Base-by-base conservation (phyloP, 2,329 filamentous ascomycete species). In the Scytalidium lignicola region DNA sequence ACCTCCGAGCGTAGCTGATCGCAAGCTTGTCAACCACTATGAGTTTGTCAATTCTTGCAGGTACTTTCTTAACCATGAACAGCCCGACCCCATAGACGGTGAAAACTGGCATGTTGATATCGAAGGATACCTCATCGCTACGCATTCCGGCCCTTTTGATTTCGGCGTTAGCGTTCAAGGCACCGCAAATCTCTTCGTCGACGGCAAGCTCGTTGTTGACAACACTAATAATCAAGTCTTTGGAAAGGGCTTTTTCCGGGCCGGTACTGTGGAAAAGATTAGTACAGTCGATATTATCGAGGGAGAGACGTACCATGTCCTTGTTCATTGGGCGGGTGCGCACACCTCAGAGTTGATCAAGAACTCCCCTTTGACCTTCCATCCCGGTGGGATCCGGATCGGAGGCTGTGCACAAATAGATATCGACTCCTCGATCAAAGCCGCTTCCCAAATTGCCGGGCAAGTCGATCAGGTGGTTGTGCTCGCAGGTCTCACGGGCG, bases 361-460 rank as follows among this genome's bases (percentile, higher is more conserved):
- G 32, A 8, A 5, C 7, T 5, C 6, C n/a, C 6, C 32, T 5
- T 7, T 13, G 5, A 37, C 32, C 6, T 58, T 68, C 2, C 67
- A 76, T 23, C 71, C 73, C 22, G 81, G 82, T 29, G 79, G 78
- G 1, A 74, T 85, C 48, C 74, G 80, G 32, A 70, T 86, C 18
- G 81, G 82, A 22, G 78, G 75, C 15, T 76, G 73, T 65, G 76
- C 75, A 54, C 71, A 76, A 28, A 74, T 82, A 29, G 73, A 80
- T n/a, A n/a, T n/a, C n/a, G n/a, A n/a, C n/a, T 52, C 66, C 73
- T 44, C 66, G 77, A 50, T n/a, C n/a, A 71, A 73, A 15, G 77
- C 83, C n/a, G n/a, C n/a, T n/a, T n/a, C n/a, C n/a, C n/a, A n/a
- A 59, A 82, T 89, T 49, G 67, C 74, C 39, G 74, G 80, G 51